Conservation (phyloP, 805 yeast genomes). For the Schwanniomyces sp. region DNA sequence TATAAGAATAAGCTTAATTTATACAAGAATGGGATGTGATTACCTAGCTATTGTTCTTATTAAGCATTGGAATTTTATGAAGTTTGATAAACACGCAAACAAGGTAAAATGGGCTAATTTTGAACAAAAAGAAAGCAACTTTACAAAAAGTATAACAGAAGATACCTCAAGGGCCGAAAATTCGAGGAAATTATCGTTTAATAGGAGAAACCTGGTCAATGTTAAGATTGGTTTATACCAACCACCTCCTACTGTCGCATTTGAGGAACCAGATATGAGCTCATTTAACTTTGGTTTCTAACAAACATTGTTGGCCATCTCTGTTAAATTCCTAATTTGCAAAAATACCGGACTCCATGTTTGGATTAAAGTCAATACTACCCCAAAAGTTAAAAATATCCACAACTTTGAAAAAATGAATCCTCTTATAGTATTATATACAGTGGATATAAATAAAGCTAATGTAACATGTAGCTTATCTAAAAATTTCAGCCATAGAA, state of each 20-base stretch:
- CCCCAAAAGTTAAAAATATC: slow-evolving; percentile 15
- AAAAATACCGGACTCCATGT: slow-evolving; percentile 11
- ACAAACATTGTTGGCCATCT: neutral
- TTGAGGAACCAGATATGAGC: slow-evolving; percentile 77
- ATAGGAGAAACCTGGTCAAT: neutral
- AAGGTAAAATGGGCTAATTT: slow-evolving; percentile 4
- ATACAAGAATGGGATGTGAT: slow-evolving; percentile 91
- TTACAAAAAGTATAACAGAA: neutral
- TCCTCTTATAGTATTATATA: slow-evolving; percentile 14
- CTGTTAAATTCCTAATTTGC: slow-evolving; percentile 3
- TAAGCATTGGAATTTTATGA: slow-evolving; percentile 63
- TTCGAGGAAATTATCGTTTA: neutral
- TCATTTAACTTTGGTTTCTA: slow-evolving; percentile 53
- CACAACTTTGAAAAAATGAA: slow-evolving; percentile 15
- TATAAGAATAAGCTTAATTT: slow-evolving; percentile 61
- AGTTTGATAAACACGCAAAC: slow-evolving; percentile 9
- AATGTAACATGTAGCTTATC: slow-evolving; percentile 13
- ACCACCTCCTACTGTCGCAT: slow-evolving; percentile 53
- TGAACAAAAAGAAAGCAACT: neutral
- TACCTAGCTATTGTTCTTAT: slow-evolving; percentile 63
- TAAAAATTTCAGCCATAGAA: slow-evolving; percentile 7
- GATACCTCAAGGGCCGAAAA: neutral
- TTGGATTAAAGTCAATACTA: slow-evolving; percentile 10
- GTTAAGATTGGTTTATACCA: neutral
- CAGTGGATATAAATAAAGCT: slow-evolving; percentile 16